These are phyloP conservation scores for Entelexis sorbosivorans DNA, from an alignment of 1,139 yeast species.

Conservation along the genomic window DNA sequence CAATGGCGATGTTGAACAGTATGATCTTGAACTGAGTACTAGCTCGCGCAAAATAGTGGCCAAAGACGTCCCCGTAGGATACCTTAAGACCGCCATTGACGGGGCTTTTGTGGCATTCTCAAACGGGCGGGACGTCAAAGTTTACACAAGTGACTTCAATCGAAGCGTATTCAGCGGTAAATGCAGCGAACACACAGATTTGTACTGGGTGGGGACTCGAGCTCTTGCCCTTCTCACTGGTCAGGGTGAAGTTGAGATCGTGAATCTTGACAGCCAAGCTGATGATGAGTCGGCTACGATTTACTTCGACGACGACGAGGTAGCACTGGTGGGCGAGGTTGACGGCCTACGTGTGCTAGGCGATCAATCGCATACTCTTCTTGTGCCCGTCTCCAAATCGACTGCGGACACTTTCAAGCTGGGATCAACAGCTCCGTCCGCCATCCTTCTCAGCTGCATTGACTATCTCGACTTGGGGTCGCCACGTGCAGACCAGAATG, in stretches of 20 bases:
- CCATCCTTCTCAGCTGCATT: conserved; percentile 71
- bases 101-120: conserved; percentile 6
- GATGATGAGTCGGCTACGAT: not conserved
- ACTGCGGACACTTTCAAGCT: conserved; percentile 59
- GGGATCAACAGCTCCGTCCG: conserved; percentile 76
- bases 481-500: conserved; percentile 74
- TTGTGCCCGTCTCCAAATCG: conserved; percentile 51
- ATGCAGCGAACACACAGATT: not conserved
- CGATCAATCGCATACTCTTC: conserved; percentile 46
- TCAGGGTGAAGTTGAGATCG: conserved; percentile 19
- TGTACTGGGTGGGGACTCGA: conserved; percentile 16
- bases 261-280: not conserved
- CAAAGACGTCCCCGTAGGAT: conserved; percentile 4
- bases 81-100: conserved; percentile 3
- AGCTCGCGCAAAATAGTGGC: conserved; percentile 1
- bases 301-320: conserved; percentile 24
- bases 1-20: not conserved
- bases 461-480: conserved; percentile 60
- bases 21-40: conserved; percentile 7
- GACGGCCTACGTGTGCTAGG: conserved; percentile 70
- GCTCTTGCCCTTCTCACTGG: conserved; percentile 8
- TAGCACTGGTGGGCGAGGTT: conserved; percentile 40
- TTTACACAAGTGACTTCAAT: conserved; percentile 12
- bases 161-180: not conserved
- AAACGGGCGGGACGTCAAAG: conserved; percentile 4